These are phyloP conservation scores for Rhododendron griersonianum DNA, from an alignment of 148 eudicot genomes.

Conservation along the genomic window DNA sequence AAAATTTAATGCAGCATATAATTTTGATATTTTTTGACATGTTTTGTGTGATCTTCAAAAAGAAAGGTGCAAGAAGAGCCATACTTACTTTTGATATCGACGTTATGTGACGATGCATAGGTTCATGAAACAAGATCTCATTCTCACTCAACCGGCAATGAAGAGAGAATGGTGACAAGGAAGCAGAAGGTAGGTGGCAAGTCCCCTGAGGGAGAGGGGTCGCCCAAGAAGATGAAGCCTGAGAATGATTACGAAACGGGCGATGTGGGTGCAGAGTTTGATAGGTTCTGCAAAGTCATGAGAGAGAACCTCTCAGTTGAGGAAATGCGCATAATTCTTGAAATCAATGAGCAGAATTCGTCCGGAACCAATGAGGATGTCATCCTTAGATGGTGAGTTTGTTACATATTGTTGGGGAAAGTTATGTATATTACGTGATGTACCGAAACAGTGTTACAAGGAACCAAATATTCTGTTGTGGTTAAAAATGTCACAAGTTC, in stretches of 20 bases:
- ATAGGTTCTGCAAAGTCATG: slow-evolving; percentile 36
- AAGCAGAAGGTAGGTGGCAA: slow-evolving; percentile 36
- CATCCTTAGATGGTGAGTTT: slow-evolving; percentile 39
- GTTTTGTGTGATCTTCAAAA: background rate
- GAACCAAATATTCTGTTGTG: background rate
- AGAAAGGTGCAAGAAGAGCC: background rate
- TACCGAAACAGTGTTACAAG: background rate
- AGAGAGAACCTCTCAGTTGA: slow-evolving; percentile 37
- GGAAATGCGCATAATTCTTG: slow-evolving; percentile 49
- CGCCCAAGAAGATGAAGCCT: slow-evolving; percentile 56
- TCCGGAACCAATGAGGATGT: slow-evolving; percentile 35
- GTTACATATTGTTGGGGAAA: background rate
- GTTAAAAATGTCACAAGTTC: background rate
- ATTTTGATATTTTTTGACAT: background rate
- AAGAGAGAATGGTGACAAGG: slow-evolving; percentile 27
- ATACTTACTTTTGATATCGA: background rate
- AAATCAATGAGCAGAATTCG: slow-evolving; percentile 32
- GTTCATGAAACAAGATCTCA: slow-evolving; percentile 39
- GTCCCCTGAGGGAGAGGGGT: slow-evolving; percentile 31
- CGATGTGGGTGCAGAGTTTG: slow-evolving; percentile 28
- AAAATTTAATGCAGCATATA: background rate
- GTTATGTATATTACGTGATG: background rate
- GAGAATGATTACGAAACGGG: slow-evolving; percentile 20
- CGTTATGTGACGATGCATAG: background rate
- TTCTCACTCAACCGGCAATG: slow-evolving; percentile 16